Conservation (phyloP, 2,329 filamentous ascomycete genomes). For the Colletotrichum theobromicola region DNA sequence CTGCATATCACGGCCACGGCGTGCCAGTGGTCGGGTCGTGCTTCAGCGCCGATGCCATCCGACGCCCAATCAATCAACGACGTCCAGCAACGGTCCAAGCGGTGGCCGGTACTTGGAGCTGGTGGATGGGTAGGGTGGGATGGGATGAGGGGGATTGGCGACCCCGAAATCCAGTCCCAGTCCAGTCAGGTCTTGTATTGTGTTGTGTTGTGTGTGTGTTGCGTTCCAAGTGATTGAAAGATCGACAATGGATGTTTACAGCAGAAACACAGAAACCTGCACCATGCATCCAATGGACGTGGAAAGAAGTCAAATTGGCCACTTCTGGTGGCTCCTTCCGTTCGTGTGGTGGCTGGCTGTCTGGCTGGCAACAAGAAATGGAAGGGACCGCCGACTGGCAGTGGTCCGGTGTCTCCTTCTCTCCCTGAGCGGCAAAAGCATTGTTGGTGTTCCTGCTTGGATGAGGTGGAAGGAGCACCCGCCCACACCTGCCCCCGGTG, state of each 20-base stretch:
- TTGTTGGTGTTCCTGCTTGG: not conserved
- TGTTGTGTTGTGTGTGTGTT: not conserved
- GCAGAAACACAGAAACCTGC: not conserved
- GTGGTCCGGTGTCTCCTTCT: not conserved
- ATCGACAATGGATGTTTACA: not conserved
- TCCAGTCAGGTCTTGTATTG: not conserved
- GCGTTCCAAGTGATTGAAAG: not conserved
- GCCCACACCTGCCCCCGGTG: not conserved
- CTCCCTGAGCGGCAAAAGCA: not conserved
- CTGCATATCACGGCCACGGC: constrained; percentile 12
- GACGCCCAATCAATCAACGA: constrained; percentile 11
- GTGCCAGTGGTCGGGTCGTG: constrained; percentile 15
- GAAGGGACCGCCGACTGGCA: not conserved
- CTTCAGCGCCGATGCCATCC: not conserved
- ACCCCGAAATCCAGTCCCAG: not conserved
- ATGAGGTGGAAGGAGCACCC: too few relatives aligned
- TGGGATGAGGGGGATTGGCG: not conserved
- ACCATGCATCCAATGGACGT: not conserved
- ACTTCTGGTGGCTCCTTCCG: not conserved
- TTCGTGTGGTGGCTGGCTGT: not conserved
- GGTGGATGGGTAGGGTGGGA: not conserved
- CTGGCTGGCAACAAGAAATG: not conserved
- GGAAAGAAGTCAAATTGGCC: not conserved
- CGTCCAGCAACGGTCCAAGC: not conserved
- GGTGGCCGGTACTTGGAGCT: not conserved